Percentiles rank a stretch among this genome's conserved stretches.
phyloP scores from a whole-genome alignment of 2,329 filamentous ascomycete species.

The Fusarium coicis region DNA sequence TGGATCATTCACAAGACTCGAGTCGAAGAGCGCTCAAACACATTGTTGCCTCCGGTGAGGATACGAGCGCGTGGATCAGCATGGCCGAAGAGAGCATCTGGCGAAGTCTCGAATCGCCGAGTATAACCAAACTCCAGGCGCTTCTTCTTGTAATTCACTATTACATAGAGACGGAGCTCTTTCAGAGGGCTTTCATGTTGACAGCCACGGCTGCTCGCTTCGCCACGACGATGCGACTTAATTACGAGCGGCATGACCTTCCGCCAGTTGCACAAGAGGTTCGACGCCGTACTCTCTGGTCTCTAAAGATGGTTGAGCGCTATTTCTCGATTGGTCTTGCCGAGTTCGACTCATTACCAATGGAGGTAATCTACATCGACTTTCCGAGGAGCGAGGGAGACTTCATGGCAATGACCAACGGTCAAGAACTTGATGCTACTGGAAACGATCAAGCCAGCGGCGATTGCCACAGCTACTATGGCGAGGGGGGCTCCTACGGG shows the following conservation, averaged over 20 bases:
- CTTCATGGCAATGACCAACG: neutral
- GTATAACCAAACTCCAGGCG: neutral
- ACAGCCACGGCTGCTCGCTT: neutral
- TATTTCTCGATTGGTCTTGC: neutral
- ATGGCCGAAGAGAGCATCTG: neutral
- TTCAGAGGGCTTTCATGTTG: neutral
- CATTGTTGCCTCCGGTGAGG: neutral
- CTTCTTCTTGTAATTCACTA: neutral
- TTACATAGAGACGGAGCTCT: neutral
- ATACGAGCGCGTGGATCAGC: neutral
- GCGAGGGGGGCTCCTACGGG: neutral
- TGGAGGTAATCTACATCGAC: neutral
- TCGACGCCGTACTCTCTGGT: neutral
- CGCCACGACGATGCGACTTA: neutral
- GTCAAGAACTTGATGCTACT: neutral
- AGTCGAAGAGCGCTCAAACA: accelerated
- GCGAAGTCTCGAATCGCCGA: neutral
- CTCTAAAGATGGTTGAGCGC: neutral
- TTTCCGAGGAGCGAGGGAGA: neutral
- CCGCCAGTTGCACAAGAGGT: neutral
- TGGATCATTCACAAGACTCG: neutral
- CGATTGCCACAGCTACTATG: accelerated
- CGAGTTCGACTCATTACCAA: neutral
- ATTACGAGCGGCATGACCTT: neutral
- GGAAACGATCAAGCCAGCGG: neutral